Evolutionary conservation across 345 rosid species (phyloP).

Genomic region (Kandelia obovata): DNA sequence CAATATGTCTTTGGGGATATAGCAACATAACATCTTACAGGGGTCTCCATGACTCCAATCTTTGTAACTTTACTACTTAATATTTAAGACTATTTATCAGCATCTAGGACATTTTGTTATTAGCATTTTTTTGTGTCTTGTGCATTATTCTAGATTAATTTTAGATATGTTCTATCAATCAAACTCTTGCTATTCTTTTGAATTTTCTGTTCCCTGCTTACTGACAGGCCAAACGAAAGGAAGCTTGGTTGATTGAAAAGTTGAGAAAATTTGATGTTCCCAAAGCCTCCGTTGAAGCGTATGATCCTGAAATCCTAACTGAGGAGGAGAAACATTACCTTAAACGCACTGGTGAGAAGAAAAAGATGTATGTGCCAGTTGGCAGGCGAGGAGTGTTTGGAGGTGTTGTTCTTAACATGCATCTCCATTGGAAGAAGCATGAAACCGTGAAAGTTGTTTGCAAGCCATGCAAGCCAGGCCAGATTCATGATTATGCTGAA

Average conservation of each 20-base stretch:
- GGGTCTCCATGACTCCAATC: not conserved
- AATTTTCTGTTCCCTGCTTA: not conserved
- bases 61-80: not conserved
- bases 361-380: constrained; percentile 71
- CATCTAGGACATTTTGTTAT: not conserved
- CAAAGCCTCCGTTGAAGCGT: constrained; percentile 47
- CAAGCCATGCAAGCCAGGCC: constrained; percentile 82
- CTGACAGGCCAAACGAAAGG: constrained; percentile 76
- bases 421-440: constrained; percentile 95
- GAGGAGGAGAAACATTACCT: constrained; percentile 92
- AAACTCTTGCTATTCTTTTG: not conserved
- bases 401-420: constrained; percentile 92
- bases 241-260: constrained; percentile 88
- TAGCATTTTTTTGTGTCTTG: not conserved
- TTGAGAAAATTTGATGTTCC: constrained; percentile 66
- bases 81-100: not conserved
- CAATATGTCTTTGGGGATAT: not conserved
- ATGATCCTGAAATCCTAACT: constrained; percentile 81
- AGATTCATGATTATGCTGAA: constrained; percentile 75
- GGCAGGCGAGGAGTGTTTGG: constrained; percentile 97
- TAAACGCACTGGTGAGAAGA: constrained; percentile 89
- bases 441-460: constrained; percentile 89
- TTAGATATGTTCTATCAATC: not conserved
- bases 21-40: not conserved
- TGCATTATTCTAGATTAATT: not conserved